Base-by-base conservation (phyloP, 106 monocot species). In the Iris macrosiphon region DNA sequence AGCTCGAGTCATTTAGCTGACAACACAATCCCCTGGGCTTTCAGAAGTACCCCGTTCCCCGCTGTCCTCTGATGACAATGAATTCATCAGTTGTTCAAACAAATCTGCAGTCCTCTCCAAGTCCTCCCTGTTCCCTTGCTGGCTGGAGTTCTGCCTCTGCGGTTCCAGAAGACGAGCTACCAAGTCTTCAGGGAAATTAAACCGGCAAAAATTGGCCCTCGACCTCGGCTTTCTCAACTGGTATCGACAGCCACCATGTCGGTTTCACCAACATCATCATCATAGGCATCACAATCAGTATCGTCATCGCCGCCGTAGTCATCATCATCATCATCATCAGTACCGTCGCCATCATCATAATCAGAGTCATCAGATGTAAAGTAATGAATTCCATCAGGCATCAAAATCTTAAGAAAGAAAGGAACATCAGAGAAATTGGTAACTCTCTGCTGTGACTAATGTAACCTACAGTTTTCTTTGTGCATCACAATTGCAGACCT, bases 161-260 rank as follows among this genome's bases (percentile, higher is more conserved):
- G 65, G 39, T 26, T 39, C 77, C 20, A 77, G 27, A 17, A 77
- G 9, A 15, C 66, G 65, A 2, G 43, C 14, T 45, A 77, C 29
- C 57, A 79, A 67, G 32, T 68, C 58, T 16, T 68, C 58, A 5
- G 78, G 73, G 12, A 79, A 13, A 8, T 32, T 13, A 18, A 64
- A 28, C 2, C 45, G 49, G 40, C 45, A 34, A 28, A 78, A 52
- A 16, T 45, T 50, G n/a, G 30, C 41, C 46, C 63, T 78, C 33
- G 61, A 67, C 55, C 38, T 49, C 4, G 32, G 64, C 35, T 72
- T 61, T 40, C 67, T 31, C 72, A 72, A 66, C 9, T 17, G 25
- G 32, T 20, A 14, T 21, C 34, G 26, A 5, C 11, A 4, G 12
- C 3, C 0, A 40, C 8, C 18, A 16, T 31, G 40, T 48, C 24